phyloP scores from a whole-genome alignment of 805 yeast genomes.

The Saturnispora saitoi region DNA sequence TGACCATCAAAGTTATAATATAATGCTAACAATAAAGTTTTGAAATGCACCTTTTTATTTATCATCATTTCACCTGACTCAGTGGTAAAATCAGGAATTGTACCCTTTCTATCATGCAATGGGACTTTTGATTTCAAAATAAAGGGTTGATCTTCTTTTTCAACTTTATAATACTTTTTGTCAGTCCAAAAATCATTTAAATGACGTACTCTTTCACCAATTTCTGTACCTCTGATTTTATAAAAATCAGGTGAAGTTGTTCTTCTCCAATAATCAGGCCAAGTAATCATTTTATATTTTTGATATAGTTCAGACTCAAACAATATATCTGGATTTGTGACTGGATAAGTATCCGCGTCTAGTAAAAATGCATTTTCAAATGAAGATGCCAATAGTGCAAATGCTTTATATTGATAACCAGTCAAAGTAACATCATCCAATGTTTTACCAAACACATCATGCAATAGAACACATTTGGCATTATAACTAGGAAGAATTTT shows the following conservation, averaged over 20 bases:
- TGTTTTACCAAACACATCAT: conserved; percentile 29
- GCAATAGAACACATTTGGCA: conserved; percentile 36
- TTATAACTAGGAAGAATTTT: conserved; percentile 30
- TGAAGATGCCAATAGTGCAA: conserved; percentile 41
- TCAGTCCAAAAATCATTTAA: conserved; percentile 21
- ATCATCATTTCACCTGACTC: conserved; percentile 60
- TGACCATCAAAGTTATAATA: conserved; percentile 58
- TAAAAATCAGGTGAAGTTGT: conserved; percentile 52
- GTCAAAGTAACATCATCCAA: conserved; percentile 18
- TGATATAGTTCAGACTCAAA: conserved; percentile 38
- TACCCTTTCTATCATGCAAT: conserved; percentile 50
- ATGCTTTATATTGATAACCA: conserved; percentile 34
- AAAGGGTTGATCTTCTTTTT: conserved; percentile 19
- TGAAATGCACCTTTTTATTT: conserved; percentile 46
- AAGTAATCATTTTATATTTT: conserved; percentile 42
- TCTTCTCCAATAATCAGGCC: conserved; percentile 73
- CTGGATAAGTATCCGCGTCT: conserved; percentile 40
- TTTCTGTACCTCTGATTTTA: conserved; percentile 41
- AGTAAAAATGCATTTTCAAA: conserved; percentile 39
- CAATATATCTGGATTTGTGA: conserved; percentile 41
- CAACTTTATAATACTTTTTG: conserved; percentile 13
- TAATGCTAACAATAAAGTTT: conserved; percentile 44
- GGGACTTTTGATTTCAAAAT: conserved; percentile 26
- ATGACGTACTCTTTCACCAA: conserved; percentile 30
- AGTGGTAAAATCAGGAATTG: conserved; percentile 54